phyloP scores from a whole-genome alignment of 2,329 filamentous ascomycete species.

The Arthrobotrys sphaeroides region DNA sequence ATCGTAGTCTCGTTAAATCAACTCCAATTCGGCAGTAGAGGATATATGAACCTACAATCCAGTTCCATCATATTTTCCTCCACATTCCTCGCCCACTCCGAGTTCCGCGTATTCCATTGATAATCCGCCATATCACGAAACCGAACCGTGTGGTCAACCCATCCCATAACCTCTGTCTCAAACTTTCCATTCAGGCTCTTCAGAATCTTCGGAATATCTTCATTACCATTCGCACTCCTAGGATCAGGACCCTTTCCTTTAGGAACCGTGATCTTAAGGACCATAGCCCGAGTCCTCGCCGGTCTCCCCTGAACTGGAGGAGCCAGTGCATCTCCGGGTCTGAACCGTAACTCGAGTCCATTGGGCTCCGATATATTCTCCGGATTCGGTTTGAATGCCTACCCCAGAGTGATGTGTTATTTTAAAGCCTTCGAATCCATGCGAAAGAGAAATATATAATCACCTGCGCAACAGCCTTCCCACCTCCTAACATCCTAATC shows the following conservation, averaged over 20 bases:
- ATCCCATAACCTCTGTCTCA: constrained; percentile 74
- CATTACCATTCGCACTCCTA: constrained; percentile 66
- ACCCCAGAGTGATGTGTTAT: no score
- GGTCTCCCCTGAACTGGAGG: constrained; percentile 81
- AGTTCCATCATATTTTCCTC: constrained; percentile 76
- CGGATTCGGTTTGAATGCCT: constrained; percentile 50
- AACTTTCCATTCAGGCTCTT: constrained; percentile 64
- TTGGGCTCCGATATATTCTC: constrained; percentile 38
- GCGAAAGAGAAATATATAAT: not conserved
- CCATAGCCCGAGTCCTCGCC: constrained; percentile 79
- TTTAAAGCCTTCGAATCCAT: no score
- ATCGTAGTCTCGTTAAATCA: not conserved
- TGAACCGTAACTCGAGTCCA: constrained; percentile 41
- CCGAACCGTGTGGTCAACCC: constrained; percentile 81
- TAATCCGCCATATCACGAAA: constrained; percentile 89
- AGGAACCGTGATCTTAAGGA: constrained; percentile 86
- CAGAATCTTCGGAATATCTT: constrained; percentile 57
- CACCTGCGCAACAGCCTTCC: constrained; percentile 46
- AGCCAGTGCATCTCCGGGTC: constrained; percentile 37
- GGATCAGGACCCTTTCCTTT: constrained; percentile 75
- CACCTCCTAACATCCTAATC: constrained; percentile 38
- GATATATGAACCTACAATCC: constrained; percentile 67
- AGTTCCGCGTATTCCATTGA: constrained; percentile 71
- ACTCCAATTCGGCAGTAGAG: constrained; percentile 59
- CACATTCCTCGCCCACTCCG: constrained; percentile 76